A percentile compares a stretch with the other conserved stretches of the same genome.
Evolutionary conservation across 2,329 filamentous ascomycete genomes (phyloP).

Genomic region (Arthroderma sp.): DNA sequence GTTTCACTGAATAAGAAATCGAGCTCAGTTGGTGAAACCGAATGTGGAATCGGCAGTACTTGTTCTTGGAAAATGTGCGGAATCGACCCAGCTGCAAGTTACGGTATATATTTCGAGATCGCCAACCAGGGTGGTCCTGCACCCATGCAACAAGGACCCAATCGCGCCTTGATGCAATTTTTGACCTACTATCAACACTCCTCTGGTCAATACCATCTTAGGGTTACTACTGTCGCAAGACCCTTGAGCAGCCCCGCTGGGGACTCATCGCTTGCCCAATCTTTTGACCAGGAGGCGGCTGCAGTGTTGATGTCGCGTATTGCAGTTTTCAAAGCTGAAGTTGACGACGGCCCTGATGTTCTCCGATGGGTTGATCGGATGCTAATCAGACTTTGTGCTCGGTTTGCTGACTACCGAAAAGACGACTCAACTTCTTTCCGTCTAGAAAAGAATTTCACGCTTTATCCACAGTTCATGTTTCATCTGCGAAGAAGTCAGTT

Average conservation of each 20-base stretch:
- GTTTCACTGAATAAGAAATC: constrained; percentile 98
- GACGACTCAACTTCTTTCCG: constrained; percentile 96
- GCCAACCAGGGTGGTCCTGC: constrained; percentile 80
- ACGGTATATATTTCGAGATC: constrained; percentile 96
- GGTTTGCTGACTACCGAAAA: constrained; percentile 96
- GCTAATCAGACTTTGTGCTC: constrained; percentile 89
- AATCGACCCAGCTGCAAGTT: constrained; percentile 85
- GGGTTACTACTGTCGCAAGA: constrained; percentile 85
- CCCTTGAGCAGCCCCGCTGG: constrained; percentile 87
- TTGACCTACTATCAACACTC: constrained; percentile 98
- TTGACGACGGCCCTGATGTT: constrained; percentile 96
- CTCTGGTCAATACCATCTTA: constrained; percentile 86
- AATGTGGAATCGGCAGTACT: constrained; percentile 96
- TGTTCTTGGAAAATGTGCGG: constrained; percentile 99
- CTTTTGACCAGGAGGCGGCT: constrained; percentile 95
- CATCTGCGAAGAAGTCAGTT: constrained; percentile 94
- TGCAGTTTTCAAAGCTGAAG: constrained; percentile 96
- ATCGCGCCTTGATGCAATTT: constrained; percentile 95
- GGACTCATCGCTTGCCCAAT: constrained; percentile 87
- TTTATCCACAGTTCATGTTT: constrained; percentile 99
- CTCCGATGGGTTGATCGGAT: constrained; percentile 96
- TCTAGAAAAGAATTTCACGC: constrained; percentile 94
- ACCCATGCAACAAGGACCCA: constrained; percentile 70
- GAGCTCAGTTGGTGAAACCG: constrained; percentile 88
- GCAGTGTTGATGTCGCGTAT: constrained; percentile 98